phyloP scores from a whole-genome alignment of 1,284 basidiomycete genomes.

The Wolfiporia cocos region DNA sequence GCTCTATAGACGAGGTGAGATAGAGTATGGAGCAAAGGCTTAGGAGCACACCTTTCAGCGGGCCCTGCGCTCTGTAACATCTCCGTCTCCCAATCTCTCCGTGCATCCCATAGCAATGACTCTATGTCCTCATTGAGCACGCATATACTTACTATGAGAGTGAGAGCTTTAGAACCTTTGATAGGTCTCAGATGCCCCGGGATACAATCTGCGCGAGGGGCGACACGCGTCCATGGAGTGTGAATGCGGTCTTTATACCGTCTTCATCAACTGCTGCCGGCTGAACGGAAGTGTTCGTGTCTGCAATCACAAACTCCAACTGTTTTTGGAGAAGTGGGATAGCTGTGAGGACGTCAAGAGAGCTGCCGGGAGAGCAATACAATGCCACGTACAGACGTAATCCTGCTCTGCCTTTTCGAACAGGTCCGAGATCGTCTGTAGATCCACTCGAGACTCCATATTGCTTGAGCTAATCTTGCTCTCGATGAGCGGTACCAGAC shows the following conservation, averaged over 20 bases:
- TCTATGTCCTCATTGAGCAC: slow-evolving; percentile 33
- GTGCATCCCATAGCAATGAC: slow-evolving; percentile 67
- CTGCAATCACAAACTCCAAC: slow-evolving; percentile 58
- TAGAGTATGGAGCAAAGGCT: not conserved
- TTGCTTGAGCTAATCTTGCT: slow-evolving; percentile 43
- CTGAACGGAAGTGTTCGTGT: slow-evolving; percentile 42
- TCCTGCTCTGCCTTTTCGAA: slow-evolving; percentile 72
- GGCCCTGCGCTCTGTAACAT: slow-evolving; percentile 41
- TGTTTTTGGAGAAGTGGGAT: slow-evolving; percentile 69
- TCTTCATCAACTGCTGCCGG: too few relatives aligned
- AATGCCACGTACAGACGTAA: slow-evolving; percentile 65
- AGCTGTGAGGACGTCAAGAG: slow-evolving; percentile 33
- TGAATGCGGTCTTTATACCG: too few relatives aligned
- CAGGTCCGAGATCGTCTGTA: slow-evolving; percentile 53
- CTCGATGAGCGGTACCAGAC: slow-evolving; percentile 62
- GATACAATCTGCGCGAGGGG: slow-evolving; percentile 48
- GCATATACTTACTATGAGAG: not conserved
- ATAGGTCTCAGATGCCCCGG: slow-evolving; percentile 57
- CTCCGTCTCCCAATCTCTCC: slow-evolving; percentile 72
- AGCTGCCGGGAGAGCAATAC: slow-evolving; percentile 20
- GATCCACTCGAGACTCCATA: slow-evolving; percentile 41
- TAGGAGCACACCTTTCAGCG: slow-evolving; percentile 41
- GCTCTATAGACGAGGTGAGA: slow-evolving; percentile 23
- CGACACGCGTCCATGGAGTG: slow-evolving; percentile 53
- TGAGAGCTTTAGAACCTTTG: slow-evolving; percentile 37